phyloP scores from a whole-genome alignment of 305 asterid species.

The Solanum hybrid region DNA sequence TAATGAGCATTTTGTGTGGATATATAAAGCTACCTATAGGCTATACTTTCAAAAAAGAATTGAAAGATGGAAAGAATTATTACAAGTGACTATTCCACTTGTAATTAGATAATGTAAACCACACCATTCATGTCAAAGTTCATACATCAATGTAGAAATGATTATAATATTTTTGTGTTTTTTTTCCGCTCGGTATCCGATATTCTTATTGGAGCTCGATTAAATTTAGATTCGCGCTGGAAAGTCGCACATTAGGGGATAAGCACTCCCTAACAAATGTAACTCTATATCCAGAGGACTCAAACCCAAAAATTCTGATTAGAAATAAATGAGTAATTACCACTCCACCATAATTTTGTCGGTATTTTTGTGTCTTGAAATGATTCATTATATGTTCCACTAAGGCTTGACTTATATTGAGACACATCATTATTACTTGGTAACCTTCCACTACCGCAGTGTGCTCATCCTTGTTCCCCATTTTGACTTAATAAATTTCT shows the following conservation, averaged over 20 bases:
- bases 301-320: neutral
- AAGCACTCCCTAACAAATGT: too few relatives aligned
- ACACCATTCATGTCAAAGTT: neutral
- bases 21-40: neutral
- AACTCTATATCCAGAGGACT: too few relatives aligned
- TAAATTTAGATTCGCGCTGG: too few relatives aligned
- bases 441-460: slow-evolving; percentile 34
- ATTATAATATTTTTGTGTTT: neutral
- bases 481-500: slow-evolving; percentile 37
- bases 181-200: too few relatives aligned
- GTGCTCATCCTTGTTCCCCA: slow-evolving; percentile 20
- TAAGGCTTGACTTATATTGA: neutral
- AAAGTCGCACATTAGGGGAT: neutral
- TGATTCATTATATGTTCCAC: slow-evolving; percentile 3
- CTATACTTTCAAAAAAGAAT: neutral
- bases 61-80: neutral
- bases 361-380: neutral
- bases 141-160: neutral
- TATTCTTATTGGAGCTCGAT: too few relatives aligned
- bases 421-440: slow-evolving; percentile 12
- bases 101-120: neutral
- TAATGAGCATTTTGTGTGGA: neutral
- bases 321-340: too few relatives aligned
- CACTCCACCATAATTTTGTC: neutral
- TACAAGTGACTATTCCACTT: neutral